Evolutionary conservation across 371 early-diverging fungal species (phyloP), one percentile per base, ranked within the genome.

Genomic region (Chytridium lagenaria): DNA sequence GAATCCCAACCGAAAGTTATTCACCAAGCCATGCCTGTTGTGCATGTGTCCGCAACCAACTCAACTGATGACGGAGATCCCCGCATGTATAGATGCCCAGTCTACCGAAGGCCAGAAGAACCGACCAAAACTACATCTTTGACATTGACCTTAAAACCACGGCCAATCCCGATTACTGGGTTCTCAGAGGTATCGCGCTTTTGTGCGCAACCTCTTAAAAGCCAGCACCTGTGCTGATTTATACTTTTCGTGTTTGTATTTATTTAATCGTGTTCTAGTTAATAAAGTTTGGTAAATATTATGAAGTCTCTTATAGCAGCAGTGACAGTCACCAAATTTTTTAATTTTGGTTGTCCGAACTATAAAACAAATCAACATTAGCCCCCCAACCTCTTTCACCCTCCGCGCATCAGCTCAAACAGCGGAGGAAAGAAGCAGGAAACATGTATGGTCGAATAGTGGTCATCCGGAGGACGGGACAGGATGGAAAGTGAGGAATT

Each of bases 1-100:
- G 89, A 89, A 67, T 83, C 85, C 2, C 88, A 85, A 66, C 86
- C 87, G 2, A 89, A 89, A 71, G 79, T 87, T 67, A 83, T 86
- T 49, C 83, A 82, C 74, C 86, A 84, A 64, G 73, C 77, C 23
- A 87, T 89, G 89, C 89, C 89, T 2, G 86, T 86, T 22, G 72
- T 89, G 30, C 85, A 85, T 57, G 81, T 89, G 15, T 75, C 76
- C 23, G 88, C 88, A 2, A 85, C 81, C 16, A 86, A 86, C 72
- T 78, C 85, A 12, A 76, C 77, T 19, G 88, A 88, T 66, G 87
- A 88, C 10, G 80, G 74, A n/a, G 87, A 87, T 65, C 86, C 86
- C 30, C 80, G 81, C 36, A 74, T 89, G 80, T 89, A 89, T 72
- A 23, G 82, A 44, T 84, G 87, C 57, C 89, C 89, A 7, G 89